Conservation (phyloP, 768 basidiomycete genomes). For the Lanmaoa rubissima region DNA sequence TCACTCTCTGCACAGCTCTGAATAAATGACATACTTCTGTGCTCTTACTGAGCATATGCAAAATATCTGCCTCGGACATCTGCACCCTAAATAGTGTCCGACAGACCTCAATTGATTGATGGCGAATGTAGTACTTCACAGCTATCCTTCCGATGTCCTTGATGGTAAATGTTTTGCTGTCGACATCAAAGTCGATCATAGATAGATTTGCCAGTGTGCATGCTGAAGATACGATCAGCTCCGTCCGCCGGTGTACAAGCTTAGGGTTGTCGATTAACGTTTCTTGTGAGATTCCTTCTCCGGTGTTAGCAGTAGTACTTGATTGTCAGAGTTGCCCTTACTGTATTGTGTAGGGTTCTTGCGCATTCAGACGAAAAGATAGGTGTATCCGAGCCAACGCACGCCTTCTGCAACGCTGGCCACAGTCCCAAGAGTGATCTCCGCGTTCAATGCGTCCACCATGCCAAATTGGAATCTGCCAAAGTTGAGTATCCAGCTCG, state of each 20-base stretch:
- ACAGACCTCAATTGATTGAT: conserved; percentile 85
- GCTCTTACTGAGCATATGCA: conserved; percentile 82
- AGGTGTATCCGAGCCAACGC: conserved; percentile 96
- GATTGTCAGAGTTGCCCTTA: conserved; percentile 27
- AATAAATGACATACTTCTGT: conserved; percentile 68
- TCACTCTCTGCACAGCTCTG: not conserved
- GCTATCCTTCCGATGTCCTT: conserved; percentile 97
- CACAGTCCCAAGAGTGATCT: conserved; percentile 93
- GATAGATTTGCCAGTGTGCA: conserved; percentile 59
- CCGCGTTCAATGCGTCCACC: conserved; percentile 90
- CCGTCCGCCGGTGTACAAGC: conserved; percentile 64
- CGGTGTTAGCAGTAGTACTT: not conserved
- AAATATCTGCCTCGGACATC: conserved; percentile 93
- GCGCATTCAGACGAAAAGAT: conserved; percentile 92
- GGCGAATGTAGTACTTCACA: conserved; percentile 91
- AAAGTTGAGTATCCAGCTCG: conserved; percentile 1
- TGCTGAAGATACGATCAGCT: conserved; percentile 67
- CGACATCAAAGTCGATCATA: conserved; percentile 79
- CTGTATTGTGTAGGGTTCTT: conserved; percentile 89
- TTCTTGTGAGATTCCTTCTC: conserved; percentile 70
- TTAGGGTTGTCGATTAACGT: conserved; percentile 67
- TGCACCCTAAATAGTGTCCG: conserved; percentile 68
- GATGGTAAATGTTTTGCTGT: conserved; percentile 57
- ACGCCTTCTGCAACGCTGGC: conserved; percentile 82
- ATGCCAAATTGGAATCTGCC: conserved; percentile 77